These are phyloP conservation scores for Arachis monticola DNA, from an alignment of 331 rosid species.

Conservation along the genomic window DNA sequence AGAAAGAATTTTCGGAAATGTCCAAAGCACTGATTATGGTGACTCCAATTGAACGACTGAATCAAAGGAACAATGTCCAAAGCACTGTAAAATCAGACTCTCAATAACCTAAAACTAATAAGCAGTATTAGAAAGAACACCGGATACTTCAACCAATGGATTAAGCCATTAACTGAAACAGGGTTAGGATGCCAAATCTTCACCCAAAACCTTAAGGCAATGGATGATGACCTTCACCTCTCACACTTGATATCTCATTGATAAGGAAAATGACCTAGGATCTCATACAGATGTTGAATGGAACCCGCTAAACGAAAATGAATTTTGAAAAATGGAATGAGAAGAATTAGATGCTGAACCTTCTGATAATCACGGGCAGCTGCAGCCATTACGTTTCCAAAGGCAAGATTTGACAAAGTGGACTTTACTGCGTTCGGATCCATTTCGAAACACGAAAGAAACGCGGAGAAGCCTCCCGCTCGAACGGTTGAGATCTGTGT, in stretches of 20 bases:
- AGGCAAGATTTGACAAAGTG: constrained; percentile 74
- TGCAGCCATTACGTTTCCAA: constrained; percentile 90
- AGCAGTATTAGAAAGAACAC: no score
- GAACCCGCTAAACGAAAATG: not conserved
- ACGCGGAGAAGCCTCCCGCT: no score
- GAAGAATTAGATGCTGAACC: constrained; percentile 38
- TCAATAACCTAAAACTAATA: not conserved
- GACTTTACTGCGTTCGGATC: constrained; percentile 88
- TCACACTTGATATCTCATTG: not conserved
- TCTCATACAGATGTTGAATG: not conserved
- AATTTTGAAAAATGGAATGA: not conserved
- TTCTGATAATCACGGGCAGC: constrained; percentile 95
- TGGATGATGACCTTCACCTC: no score
- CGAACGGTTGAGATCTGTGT: no score
- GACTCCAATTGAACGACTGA: not conserved
- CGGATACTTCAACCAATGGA: no score
- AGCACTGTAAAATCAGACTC: not conserved
- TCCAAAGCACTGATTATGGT: not conserved
- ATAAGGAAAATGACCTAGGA: not conserved
- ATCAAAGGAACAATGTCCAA: not conserved
- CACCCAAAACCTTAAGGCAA: no score
- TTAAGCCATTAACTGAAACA: no score
- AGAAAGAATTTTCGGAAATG: no score
- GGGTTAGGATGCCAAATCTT: no score
- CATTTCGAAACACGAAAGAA: constrained; percentile 46